Evolutionary conservation across 2,329 filamentous ascomycete genomes (phyloP).

Genomic region (Fusarium austroafricanum): DNA sequence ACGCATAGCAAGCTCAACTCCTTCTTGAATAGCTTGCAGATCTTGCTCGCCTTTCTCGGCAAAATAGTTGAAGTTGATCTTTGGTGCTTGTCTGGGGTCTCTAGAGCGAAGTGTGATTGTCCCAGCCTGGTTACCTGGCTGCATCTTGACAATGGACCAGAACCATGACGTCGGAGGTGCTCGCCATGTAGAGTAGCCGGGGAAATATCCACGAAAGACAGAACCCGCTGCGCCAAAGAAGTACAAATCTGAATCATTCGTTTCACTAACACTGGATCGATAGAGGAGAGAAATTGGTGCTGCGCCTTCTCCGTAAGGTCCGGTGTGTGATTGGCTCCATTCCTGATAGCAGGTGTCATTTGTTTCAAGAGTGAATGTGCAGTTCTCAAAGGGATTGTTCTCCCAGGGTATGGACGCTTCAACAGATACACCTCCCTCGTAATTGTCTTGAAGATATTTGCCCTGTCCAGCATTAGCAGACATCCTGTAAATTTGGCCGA

Average conservation of each 20-base stretch:
- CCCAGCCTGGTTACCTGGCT: conserved; percentile 71
- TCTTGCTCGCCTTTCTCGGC: conserved; percentile 41
- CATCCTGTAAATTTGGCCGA: too few species aligned
- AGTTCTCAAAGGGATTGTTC: conserved; percentile 26
- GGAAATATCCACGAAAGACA: conserved; percentile 48
- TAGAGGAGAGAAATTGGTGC: conserved; percentile 39
- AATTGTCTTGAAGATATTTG: conserved; percentile 46
- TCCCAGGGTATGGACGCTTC: conserved; percentile 31
- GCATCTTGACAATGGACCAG: conserved; percentile 62
- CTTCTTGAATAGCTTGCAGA: conserved; percentile 25
- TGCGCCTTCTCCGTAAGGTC: conserved; percentile 43
- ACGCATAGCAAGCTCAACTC: conserved; percentile 29
- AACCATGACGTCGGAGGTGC: conserved; percentile 43
- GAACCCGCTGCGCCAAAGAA: conserved; percentile 46
- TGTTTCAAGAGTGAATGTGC: conserved; percentile 12
- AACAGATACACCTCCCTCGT: conserved; percentile 42
- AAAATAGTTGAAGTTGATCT: conserved; percentile 73
- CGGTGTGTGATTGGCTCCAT: conserved; percentile 44
- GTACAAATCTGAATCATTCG: conserved; percentile 47
- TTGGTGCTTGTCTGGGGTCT: conserved; percentile 71
- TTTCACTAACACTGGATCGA: conserved; percentile 46
- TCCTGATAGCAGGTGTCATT: conserved; percentile 51
- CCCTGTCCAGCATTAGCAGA: conserved; percentile 2
- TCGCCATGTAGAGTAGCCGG: conserved; percentile 48
- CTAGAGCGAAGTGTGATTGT: conserved; percentile 68